Percentiles rank a stretch among this genome's conserved stretches.
Conservation (phyloP, 805 yeast species). For the Candida verbasci region DNA sequence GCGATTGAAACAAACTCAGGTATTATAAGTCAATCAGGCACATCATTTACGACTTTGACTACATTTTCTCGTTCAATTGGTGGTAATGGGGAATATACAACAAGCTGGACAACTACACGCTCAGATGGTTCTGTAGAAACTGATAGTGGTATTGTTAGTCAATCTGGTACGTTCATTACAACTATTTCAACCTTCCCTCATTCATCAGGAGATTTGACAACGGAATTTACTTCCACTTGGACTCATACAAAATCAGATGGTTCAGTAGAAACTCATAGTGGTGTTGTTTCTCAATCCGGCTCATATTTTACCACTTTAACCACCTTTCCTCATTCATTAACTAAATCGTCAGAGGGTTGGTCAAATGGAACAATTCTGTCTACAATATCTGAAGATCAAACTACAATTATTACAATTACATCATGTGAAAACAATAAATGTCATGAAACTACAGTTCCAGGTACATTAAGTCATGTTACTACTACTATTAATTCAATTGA, state of each 20-base stretch:
- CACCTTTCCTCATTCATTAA: no score
- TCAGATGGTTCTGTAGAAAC: conserved; percentile 12
- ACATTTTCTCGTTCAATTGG: conserved; percentile 2
- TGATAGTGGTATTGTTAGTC: conserved; percentile 14
- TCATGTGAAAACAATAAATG: neutral
- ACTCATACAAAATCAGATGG: conserved; percentile 12
- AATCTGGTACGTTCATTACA: conserved; percentile 1
- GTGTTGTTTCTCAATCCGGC: conserved; percentile 14
- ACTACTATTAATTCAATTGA: neutral
- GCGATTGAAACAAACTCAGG: conserved; percentile 5
- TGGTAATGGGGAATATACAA: conserved; percentile 9
- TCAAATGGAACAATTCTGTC: conserved; percentile 12
- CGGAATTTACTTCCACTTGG: conserved; percentile 7
- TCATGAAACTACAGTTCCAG: neutral
- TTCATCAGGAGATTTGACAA: neutral
- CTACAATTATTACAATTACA: conserved; percentile 13
- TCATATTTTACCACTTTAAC: conserved; percentile 16
- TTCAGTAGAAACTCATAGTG: conserved; percentile 11
- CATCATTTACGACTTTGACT: conserved; percentile 2
- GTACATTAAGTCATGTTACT: neutral
- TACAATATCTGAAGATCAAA: conserved; percentile 10
- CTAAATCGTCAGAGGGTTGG: conserved; percentile 9
- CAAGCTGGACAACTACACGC: conserved; percentile 11
- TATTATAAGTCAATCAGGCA: conserved; percentile 2
- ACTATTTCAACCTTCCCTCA: conserved; percentile 2